Evolutionary conservation across 2,329 filamentous ascomycete species (phyloP).

Genomic region (Penicillium sp.): DNA sequence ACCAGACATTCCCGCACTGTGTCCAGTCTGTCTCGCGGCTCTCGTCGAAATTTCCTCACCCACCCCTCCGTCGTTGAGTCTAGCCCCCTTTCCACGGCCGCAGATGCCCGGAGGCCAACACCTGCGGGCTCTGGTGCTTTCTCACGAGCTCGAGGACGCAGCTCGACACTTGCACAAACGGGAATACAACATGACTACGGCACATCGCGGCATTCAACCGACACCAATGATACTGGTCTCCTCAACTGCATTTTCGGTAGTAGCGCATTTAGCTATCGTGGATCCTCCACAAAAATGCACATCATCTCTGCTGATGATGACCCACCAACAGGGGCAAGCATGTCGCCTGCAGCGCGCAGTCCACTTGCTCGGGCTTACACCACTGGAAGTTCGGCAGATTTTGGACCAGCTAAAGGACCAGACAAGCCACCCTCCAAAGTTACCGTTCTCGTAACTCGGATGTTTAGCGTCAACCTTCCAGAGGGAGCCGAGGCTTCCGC

Average conservation of each 20-base stretch:
- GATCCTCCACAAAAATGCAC: conserved; percentile 63
- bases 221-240: conserved; percentile 54
- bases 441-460: conserved; percentile 59
- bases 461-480: conserved; percentile 59
- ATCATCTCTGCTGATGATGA: conserved; percentile 51
- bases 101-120: conserved; percentile 33
- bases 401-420: conserved; percentile 21
- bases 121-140: conserved; percentile 40
- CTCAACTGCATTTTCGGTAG: conserved; percentile 64
- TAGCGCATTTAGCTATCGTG: conserved; percentile 57
- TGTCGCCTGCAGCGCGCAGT: conserved; percentile 32
- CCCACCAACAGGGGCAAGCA: conserved; percentile 21
- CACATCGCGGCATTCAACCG: conserved; percentile 41
- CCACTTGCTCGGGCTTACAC: conserved; percentile 42
- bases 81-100: conserved; percentile 33
- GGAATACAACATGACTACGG: conserved; percentile 34
- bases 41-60: conserved; percentile 34
- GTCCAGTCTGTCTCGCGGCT: conserved; percentile 38
- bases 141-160: conserved; percentile 44
- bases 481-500: conserved; percentile 43
- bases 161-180: conserved; percentile 45
- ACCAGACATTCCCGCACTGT: conserved; percentile 38
- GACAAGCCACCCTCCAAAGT: conserved; percentile 48
- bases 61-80: conserved; percentile 38
- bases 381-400: conserved; percentile 35